phyloP scores from a whole-genome alignment of 352 stramenopile genomes.

The Phytopythium chamaehyphon region DNA sequence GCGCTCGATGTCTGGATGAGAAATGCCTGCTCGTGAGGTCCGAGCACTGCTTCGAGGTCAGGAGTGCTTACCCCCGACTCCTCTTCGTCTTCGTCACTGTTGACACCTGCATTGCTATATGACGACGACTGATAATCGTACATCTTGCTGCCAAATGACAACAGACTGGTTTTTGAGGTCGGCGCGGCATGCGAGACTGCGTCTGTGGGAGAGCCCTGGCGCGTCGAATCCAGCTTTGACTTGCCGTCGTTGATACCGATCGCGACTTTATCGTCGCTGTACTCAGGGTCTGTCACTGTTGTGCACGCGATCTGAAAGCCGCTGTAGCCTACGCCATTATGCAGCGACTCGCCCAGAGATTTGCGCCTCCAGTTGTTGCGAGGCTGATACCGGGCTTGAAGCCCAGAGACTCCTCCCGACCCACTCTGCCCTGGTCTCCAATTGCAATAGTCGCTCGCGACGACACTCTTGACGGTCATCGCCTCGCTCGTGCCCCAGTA shows the following conservation, averaged over 20 bases:
- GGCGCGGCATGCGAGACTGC: background rate
- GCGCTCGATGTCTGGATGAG: constrained; percentile 10
- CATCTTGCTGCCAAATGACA: background rate
- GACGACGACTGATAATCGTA: background rate
- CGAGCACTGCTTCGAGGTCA: constrained; percentile 13
- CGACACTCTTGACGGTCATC: constrained; percentile 11
- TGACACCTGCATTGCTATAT: background rate
- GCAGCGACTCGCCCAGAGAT: constrained; percentile 1
- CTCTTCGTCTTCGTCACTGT: background rate
- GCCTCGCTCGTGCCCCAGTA: background rate
- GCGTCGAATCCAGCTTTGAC: background rate
- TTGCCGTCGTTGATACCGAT: background rate
- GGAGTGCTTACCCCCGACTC: constrained; percentile 6
- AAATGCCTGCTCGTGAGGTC: constrained; percentile 14
- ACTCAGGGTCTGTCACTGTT: background rate
- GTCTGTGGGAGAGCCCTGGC: background rate
- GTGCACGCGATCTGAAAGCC: constrained; percentile 7
- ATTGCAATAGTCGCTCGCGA: constrained; percentile 24
- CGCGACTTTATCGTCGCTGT: background rate
- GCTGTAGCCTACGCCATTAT: constrained; percentile 8
- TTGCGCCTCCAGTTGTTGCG: background rate
- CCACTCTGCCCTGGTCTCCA: constrained; percentile 4
- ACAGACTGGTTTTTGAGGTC: background rate
- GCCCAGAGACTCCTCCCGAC: too few relatives aligned
- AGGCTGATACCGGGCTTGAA: background rate